Percentiles rank a stretch among this genome's conserved stretches.
Evolutionary conservation across 768 basidiomycete genomes (phyloP).

Genomic region (Amanita phalloides): DNA sequence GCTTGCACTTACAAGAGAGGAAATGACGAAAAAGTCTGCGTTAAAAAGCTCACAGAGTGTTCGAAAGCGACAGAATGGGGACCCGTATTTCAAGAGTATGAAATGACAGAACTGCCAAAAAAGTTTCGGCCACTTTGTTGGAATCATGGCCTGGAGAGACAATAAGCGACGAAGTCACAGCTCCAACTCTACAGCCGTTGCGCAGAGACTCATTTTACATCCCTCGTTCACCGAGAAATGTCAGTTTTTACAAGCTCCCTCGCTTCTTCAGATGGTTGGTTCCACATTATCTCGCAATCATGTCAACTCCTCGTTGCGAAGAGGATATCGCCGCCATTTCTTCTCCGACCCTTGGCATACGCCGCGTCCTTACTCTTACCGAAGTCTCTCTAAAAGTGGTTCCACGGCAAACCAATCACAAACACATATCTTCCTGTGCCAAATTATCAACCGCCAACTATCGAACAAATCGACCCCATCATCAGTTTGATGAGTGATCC

Average conservation of each 20-base stretch:
- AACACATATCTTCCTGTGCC: conserved; percentile 48
- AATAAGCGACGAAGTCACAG: conserved; percentile 19
- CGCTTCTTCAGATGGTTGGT: conserved; percentile 57
- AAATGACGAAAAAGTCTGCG: conserved; percentile 25
- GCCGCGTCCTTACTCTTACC: conserved; percentile 47
- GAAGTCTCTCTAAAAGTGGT: conserved; percentile 40
- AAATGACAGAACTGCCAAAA: conserved; percentile 27
- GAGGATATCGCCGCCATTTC: conserved; percentile 38
- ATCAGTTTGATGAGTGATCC: conserved; percentile 34
- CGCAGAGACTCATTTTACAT: conserved; percentile 30
- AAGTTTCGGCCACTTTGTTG: conserved; percentile 21
- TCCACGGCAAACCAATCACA: conserved; percentile 28
- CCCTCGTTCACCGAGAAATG: conserved; percentile 12
- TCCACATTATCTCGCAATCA: conserved; percentile 45
- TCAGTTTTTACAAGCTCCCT: conserved; percentile 30
- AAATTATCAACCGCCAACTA: conserved; percentile 41
- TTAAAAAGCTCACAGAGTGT: conserved; percentile 34
- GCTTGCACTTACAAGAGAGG: conserved; percentile 33
- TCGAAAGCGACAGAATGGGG: conserved; percentile 45
- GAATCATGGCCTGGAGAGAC: conserved; percentile 29
- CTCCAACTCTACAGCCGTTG: conserved; percentile 29
- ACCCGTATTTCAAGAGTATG: conserved; percentile 27
- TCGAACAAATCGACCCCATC: conserved; percentile 52
- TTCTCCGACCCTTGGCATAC: conserved; percentile 38
- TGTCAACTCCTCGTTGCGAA: conserved; percentile 45